Evolutionary conservation across 2,329 filamentous ascomycete genomes (phyloP).

Genomic region (Colletotrichum tofieldiae): DNA sequence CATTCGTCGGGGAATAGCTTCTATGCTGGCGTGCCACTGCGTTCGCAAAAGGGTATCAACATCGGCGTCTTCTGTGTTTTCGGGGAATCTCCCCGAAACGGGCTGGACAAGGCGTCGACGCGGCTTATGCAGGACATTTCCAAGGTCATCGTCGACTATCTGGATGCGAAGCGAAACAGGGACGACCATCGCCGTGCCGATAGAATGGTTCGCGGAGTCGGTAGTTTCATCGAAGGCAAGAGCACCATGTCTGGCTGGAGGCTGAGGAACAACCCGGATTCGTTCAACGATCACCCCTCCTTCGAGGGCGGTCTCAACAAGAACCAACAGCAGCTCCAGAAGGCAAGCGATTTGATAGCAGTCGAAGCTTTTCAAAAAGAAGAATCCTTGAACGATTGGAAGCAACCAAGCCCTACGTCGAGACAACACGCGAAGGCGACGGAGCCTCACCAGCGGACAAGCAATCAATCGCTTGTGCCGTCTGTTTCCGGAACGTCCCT

Average conservation of each 20-base stretch:
- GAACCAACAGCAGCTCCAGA: constrained; percentile 35
- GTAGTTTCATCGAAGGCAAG: constrained; percentile 55
- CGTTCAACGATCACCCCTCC: constrained; percentile 35
- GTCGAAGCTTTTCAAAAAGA: constrained; percentile 45
- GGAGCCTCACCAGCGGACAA: no score
- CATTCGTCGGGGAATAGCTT: constrained; percentile 50
- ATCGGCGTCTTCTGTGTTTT: constrained; percentile 60
- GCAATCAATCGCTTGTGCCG: neutral
- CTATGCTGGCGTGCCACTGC: constrained; percentile 60
- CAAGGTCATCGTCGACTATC: constrained; percentile 53
- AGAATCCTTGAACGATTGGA: neutral
- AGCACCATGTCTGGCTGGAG: constrained; percentile 49
- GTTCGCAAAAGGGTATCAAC: constrained; percentile 56
- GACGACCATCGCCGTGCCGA: constrained; percentile 51
- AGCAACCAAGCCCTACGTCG: neutral
- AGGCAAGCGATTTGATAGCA: constrained; percentile 50
- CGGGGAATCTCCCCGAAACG: constrained; percentile 47
- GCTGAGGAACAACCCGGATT: neutral
- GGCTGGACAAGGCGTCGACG: constrained; percentile 49
- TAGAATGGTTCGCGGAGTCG: constrained; percentile 56
- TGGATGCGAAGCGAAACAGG: constrained; percentile 51
- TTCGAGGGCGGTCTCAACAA: constrained; percentile 43
- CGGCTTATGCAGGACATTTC: constrained; percentile 48
- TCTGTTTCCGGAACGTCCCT: neutral
- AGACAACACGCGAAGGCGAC: neutral